Evolutionary conservation across 805 yeast genomes (phyloP), one percentile per base, ranked within the genome.

Genomic region (Pichia membranifaciens): DNA sequence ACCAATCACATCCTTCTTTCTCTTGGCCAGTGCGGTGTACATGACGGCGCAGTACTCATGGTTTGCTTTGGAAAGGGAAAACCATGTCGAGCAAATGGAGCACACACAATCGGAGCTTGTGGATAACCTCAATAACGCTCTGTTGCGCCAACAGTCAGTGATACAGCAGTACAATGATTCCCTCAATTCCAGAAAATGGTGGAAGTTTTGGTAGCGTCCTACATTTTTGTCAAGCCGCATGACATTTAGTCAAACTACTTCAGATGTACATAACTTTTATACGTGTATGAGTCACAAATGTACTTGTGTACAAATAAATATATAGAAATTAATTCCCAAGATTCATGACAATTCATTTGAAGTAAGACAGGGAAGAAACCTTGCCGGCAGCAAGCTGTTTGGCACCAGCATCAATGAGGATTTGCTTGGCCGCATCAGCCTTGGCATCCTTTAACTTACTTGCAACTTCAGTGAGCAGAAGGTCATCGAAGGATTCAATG

Each of bases 401-500:
- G 58, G 71, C 69, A 48, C 84, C 84, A 56, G 68, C 71, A 21
- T 72, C 87, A 36, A 64, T 60, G 42, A 87, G 66, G n/a, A 74
- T 74, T 22, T 76, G 66, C 74, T 87, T 87, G 50, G 78, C 78
- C 46, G 74, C 63, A 31, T 70, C 70, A 53, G 78, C 77, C 53
- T 77, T 83, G 40, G 71, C 71, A 49, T 70, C 80, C 46, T 73
- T 78, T 51, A 86, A 70, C 72, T 82, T 81, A 25, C 68, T 71
- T 48, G 96, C 91, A 59, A 85, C 79, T n/a, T 76, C 80, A 44
- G 78, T 81, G 63, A 91, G 79, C 66, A 83, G 81, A 38, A 77
- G 69, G 62, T 91, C 99, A 61, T 85, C 87, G 54, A 93, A 75
- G 54, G 81, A 69, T 49, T 87, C 96, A 57, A 90, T 75, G 56